These are phyloP conservation scores for Catharanthus roseus DNA, from an alignment of 257 asterid genomes.

Conservation along the genomic window DNA sequence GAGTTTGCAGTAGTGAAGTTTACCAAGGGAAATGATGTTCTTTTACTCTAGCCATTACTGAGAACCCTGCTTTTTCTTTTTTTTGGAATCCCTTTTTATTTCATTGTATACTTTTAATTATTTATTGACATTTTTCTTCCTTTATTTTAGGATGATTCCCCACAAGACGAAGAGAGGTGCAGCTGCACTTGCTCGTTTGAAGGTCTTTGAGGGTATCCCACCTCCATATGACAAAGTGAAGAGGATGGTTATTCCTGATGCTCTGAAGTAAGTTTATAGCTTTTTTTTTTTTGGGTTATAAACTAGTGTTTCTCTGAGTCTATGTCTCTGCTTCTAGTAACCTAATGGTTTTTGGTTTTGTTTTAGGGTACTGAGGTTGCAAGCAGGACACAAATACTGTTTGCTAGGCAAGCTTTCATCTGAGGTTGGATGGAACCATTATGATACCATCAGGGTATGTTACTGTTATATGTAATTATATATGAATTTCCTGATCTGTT, in stretches of 20 bases:
- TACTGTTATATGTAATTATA: background rate
- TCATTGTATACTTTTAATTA: background rate
- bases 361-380: slow-evolving; percentile 79
- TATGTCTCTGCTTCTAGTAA: background rate
- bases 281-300: background rate
- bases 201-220: slow-evolving; percentile 76
- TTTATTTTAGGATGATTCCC: slow-evolving; percentile 61
- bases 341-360: slow-evolving; percentile 1
- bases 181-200: slow-evolving; percentile 84
- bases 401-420: slow-evolving; percentile 80
- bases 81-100: no score
- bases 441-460: slow-evolving; percentile 75
- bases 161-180: slow-evolving; percentile 87
- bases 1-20: background rate
- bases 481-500: background rate
- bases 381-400: slow-evolving; percentile 79
- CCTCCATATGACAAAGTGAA: slow-evolving; percentile 77
- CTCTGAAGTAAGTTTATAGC: slow-evolving; percentile 53
- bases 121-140: background rate
- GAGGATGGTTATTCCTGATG: slow-evolving; percentile 87
- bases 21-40: background rate
- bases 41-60: background rate
- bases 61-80: no score
- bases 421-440: slow-evolving; percentile 93
- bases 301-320: background rate